Evolutionary conservation across 306 rosid species (phyloP).

Genomic region (Astragalus glycyphyllos): DNA sequence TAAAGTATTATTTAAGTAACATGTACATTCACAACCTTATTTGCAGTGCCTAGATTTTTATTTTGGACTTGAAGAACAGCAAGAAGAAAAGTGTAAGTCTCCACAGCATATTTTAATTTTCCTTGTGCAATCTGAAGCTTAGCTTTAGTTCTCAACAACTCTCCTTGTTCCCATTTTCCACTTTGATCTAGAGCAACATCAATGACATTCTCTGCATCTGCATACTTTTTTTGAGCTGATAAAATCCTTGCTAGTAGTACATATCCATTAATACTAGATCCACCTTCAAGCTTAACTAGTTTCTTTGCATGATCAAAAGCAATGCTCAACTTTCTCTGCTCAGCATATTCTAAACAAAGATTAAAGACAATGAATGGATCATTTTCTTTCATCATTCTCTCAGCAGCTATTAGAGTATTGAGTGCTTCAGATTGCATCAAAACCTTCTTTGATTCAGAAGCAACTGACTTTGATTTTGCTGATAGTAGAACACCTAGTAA

Average conservation of each 20-base stretch:
- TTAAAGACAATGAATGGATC: conserved; percentile 69
- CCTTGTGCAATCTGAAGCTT: conserved; percentile 84
- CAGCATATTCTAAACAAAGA: conserved; percentile 90
- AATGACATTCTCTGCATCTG: conserved; percentile 78
- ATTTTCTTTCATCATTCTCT: conserved; percentile 61
- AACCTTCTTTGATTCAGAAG: conserved; percentile 73
- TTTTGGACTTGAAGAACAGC: conserved; percentile 82
- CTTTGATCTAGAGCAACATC: conserved; percentile 88
- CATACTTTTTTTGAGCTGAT: conserved; percentile 76
- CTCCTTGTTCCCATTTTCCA: conserved; percentile 93
- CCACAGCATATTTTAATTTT: conserved; percentile 66
- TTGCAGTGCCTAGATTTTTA: conserved; percentile 58
- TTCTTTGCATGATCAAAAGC: conserved; percentile 75
- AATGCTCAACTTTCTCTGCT: conserved; percentile 73
- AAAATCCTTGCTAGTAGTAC: conserved; percentile 76
- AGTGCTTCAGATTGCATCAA: conserved; percentile 73
- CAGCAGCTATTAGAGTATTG: conserved; percentile 59
- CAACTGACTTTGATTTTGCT: conserved; percentile 56
- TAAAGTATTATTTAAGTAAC: neutral
- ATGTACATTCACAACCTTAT: conserved; percentile 68
- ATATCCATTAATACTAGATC: conserved; percentile 61
- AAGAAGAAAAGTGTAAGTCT: conserved; percentile 77
- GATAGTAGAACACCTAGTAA: conserved; percentile 75
- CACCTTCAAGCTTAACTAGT: conserved; percentile 74
- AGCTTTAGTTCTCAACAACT: conserved; percentile 80